phyloP scores from a whole-genome alignment of 257 asterid species.

The Scutellaria baicalensis region DNA sequence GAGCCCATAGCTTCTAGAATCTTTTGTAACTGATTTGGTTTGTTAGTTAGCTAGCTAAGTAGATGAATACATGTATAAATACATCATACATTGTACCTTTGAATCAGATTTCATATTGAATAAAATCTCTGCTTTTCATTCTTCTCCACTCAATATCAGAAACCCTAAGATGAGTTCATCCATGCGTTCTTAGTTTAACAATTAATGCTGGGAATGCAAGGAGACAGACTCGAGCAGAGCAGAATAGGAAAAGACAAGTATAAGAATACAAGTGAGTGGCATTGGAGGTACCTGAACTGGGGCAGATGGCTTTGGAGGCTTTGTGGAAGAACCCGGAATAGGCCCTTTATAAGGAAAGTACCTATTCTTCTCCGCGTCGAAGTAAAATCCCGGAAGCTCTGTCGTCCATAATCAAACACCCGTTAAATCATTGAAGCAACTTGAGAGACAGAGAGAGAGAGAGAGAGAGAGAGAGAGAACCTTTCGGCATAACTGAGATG shows the following conservation, averaged over 20 bases:
- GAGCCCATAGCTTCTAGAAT: too few species aligned
- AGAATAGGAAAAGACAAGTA: background rate
- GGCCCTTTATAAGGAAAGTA: constrained; percentile 82
- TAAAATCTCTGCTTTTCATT: too few species aligned
- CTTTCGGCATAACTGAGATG: constrained; percentile 32
- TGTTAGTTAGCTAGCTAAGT: too few species aligned
- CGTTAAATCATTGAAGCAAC: background rate
- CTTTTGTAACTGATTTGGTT: too few species aligned
- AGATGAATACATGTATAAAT: too few species aligned
- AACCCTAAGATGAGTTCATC: too few species aligned
- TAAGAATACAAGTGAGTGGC: background rate
- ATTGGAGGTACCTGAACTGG: constrained; percentile 22
- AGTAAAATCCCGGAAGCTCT: constrained; percentile 90
- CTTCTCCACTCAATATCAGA: too few species aligned
- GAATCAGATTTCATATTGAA: too few species aligned
- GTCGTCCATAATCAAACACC: constrained; percentile 10
- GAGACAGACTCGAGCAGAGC: background rate
- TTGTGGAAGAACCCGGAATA: constrained; percentile 70
- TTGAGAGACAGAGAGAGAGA: background rate
- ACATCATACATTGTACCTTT: too few species aligned
- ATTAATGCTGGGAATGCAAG: too few species aligned
- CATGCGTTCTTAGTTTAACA: too few species aligned
- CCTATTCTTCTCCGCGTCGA: constrained; percentile 72
- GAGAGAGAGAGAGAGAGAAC: constrained; percentile 15
- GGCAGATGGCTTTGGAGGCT: constrained; percentile 24